Conservation (phyloP, 2,329 filamentous ascomycete genomes). For the Aciculosporium take region DNA sequence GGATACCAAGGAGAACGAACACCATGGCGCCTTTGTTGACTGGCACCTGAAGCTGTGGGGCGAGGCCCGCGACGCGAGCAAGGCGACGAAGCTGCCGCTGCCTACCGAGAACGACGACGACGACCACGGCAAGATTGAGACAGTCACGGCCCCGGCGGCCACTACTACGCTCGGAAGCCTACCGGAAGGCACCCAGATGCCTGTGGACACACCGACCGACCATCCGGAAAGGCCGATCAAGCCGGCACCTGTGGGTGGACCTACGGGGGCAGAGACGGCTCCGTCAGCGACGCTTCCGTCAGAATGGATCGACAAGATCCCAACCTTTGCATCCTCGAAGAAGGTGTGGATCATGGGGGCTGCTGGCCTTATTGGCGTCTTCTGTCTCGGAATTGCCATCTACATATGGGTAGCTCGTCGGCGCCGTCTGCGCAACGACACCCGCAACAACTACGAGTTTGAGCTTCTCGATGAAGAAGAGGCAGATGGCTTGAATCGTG, state of each 20-base stretch:
- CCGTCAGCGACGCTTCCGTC: slow-evolving; percentile 43
- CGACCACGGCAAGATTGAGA: slow-evolving; percentile 55
- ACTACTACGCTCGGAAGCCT: slow-evolving; percentile 34
- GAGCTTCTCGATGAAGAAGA: slow-evolving; percentile 82
- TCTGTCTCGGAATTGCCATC: slow-evolving; percentile 65
- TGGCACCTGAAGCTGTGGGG: slow-evolving; percentile 95
- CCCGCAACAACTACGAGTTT: slow-evolving; percentile 81
- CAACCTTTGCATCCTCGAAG: slow-evolving; percentile 78
- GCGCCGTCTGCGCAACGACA: slow-evolving; percentile 58
- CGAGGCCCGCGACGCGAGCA: slow-evolving; percentile 62
- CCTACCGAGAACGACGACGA: slow-evolving; percentile 73
- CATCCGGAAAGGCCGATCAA: slow-evolving; percentile 51
- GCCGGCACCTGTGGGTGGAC: too few relatives aligned
- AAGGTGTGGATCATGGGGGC: slow-evolving; percentile 90
- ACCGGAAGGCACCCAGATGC: slow-evolving; percentile 26
- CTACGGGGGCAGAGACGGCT: slow-evolving; percentile 14
- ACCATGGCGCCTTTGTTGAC: slow-evolving; percentile 68
- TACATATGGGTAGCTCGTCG: slow-evolving; percentile 73
- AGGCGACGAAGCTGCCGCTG: slow-evolving; percentile 63
- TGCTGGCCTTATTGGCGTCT: slow-evolving; percentile 67
- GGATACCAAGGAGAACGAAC: slow-evolving; percentile 64
- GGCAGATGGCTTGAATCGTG: slow-evolving; percentile 36
- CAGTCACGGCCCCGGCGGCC: slow-evolving; percentile 14
- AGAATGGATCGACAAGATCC: slow-evolving; percentile 74
- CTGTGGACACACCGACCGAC: slow-evolving; percentile 37